These are phyloP conservation scores for Trichaptum fuscoviolaceum DNA, from an alignment of 768 basidiomycete species.

Conservation along the genomic window DNA sequence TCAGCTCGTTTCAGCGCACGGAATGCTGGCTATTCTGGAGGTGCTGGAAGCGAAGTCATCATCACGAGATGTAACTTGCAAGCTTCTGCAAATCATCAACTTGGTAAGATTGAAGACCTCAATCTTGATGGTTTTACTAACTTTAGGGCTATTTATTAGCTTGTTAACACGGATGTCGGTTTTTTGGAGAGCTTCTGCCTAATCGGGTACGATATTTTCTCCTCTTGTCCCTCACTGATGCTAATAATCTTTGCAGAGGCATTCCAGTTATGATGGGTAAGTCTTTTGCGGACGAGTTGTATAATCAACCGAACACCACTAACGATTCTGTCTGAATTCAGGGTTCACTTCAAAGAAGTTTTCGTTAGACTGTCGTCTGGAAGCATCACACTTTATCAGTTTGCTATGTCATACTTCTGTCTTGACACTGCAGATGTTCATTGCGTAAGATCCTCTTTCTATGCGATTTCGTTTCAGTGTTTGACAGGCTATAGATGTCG, in stretches of 20 bases:
- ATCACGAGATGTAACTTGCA: slow-evolving; percentile 80
- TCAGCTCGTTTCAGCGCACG: slow-evolving; percentile 89
- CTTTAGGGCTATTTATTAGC: slow-evolving; percentile 20
- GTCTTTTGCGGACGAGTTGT: slow-evolving; percentile 17
- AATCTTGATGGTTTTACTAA: background rate
- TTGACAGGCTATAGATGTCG: slow-evolving; percentile 60
- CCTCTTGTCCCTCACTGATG: slow-evolving; percentile 4
- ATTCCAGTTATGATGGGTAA: slow-evolving; percentile 93
- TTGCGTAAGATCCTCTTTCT: slow-evolving; percentile 64
- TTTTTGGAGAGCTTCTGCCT: slow-evolving; percentile 94
- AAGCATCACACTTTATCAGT: slow-evolving; percentile 93
- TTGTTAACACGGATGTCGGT: slow-evolving; percentile 63
- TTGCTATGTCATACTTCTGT: slow-evolving; percentile 90
- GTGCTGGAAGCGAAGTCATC: slow-evolving; percentile 84
- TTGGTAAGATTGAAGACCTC: slow-evolving; percentile 43
- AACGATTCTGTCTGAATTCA: slow-evolving; percentile 19
- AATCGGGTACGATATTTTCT: slow-evolving; percentile 53
- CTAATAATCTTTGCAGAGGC: slow-evolving; percentile 44
- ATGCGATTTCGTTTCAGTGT: background rate
- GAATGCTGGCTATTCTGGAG: slow-evolving; percentile 92
- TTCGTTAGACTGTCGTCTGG: slow-evolving; percentile 87
- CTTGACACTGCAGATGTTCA: slow-evolving; percentile 96
- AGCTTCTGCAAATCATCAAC: slow-evolving; percentile 85
- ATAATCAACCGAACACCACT: background rate
- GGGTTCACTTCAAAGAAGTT: slow-evolving; percentile 94